Conservation (phyloP, 306 rosid genomes). For the Cyclanthera cordifolia region DNA sequence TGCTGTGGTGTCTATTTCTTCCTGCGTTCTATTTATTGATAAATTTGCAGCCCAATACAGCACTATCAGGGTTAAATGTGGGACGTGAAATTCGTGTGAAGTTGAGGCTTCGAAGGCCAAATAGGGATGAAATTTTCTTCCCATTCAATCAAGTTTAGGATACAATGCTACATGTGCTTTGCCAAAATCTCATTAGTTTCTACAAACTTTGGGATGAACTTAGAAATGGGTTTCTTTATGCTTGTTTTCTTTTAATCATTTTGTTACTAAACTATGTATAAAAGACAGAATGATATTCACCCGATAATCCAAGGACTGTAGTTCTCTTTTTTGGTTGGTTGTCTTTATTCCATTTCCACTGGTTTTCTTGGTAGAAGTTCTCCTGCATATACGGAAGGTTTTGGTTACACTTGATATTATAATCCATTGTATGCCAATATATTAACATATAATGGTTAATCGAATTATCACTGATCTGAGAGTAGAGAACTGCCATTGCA, state of each 20-base stretch:
- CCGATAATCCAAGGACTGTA: background rate
- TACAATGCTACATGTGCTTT: constrained; percentile 96
- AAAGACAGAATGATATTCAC: background rate
- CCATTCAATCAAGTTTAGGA: constrained; percentile 67
- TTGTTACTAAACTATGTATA: background rate
- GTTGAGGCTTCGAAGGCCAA: constrained; percentile 53
- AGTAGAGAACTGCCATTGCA: background rate
- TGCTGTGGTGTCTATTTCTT: background rate
- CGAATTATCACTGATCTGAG: background rate
- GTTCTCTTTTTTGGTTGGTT: background rate
- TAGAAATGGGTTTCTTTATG: constrained; percentile 63
- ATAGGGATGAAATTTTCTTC: constrained; percentile 50
- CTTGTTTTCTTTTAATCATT: constrained; percentile 8
- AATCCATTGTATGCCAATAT: background rate
- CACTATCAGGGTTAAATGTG: constrained; percentile 24
- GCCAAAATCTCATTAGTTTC: constrained; percentile 68
- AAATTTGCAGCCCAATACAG: constrained; percentile 55
- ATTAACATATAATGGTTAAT: background rate
- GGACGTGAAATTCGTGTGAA: too few relatives aligned
- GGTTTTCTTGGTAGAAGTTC: background rate
- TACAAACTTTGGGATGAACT: constrained; percentile 96
- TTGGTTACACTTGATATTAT: background rate
- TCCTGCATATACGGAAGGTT: background rate
- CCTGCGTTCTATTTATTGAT: background rate
- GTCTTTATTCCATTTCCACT: background rate